phyloP scores from a whole-genome alignment of 2,329 filamentous ascomycete species.

The Fusarium concolor region DNA sequence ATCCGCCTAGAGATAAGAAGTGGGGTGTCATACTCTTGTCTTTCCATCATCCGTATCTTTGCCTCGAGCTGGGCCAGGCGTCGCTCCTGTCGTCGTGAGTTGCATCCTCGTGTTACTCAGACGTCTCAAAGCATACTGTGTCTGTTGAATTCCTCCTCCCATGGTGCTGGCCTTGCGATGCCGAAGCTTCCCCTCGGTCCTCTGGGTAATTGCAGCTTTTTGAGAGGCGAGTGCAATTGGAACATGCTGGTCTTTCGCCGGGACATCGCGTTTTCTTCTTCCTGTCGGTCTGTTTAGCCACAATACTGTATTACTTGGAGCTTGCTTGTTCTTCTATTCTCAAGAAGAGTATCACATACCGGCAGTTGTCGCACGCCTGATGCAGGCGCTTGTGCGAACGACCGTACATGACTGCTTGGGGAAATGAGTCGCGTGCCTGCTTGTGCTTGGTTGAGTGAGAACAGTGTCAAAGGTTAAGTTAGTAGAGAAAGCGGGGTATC shows the following conservation, averaged over 20 bases:
- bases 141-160: not conserved
- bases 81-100: not conserved
- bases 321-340: too few relatives aligned
- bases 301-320: too few relatives aligned
- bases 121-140: not conserved
- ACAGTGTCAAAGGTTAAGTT: too few relatives aligned
- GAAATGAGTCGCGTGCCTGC: not conserved
- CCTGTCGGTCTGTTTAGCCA: not conserved
- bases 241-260: conserved; percentile 1
- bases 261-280: conserved; percentile 10
- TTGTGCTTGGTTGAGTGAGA: not conserved
- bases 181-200: not conserved
- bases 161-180: too few relatives aligned
- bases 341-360: not conserved
- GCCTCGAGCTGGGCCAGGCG: not conserved
- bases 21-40: not conserved
- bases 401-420: not conserved
- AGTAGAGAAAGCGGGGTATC: not conserved
- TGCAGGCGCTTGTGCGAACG: conserved; percentile 3
- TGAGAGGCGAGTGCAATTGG: not conserved
- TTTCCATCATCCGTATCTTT: conserved; percentile 2
- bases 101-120: not conserved
- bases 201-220: conserved; percentile 6
- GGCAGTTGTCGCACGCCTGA: conserved; percentile 7
- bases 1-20: not conserved